phyloP scores from a whole-genome alignment of 2,329 filamentous ascomycete genomes.

The Talaromyces pinophilus region DNA sequence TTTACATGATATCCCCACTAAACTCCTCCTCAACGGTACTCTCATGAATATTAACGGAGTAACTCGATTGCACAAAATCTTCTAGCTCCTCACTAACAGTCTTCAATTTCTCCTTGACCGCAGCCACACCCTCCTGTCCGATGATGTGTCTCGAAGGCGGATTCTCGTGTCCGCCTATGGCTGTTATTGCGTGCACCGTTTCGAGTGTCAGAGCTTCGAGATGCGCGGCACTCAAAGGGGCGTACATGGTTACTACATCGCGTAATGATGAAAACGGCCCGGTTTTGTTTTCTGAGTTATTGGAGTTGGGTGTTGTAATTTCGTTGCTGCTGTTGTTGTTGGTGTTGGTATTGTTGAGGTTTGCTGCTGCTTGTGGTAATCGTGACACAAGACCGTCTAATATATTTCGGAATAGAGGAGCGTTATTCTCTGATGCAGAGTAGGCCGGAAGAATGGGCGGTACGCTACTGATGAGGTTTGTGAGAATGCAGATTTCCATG shows the following conservation, averaged over 20 bases:
- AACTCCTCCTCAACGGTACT: constrained; percentile 30
- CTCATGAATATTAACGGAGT: constrained; percentile 67
- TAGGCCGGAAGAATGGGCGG: constrained; percentile 71
- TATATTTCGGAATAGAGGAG: constrained; percentile 80
- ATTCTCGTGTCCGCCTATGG: constrained; percentile 94
- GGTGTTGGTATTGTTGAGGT: constrained; percentile 16
- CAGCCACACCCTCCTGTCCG: constrained; percentile 79
- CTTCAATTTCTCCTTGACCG: constrained; percentile 94
- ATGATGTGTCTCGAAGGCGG: constrained; percentile 93
- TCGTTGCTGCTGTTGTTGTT: not conserved
- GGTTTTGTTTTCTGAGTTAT: not conserved
- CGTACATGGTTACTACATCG: constrained; percentile 68
- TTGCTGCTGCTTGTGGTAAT: constrained; percentile 57
- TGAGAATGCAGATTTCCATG: constrained; percentile 85
- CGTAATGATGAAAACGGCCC: constrained; percentile 39
- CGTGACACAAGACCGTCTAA: constrained; percentile 76
- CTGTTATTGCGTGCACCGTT: constrained; percentile 85
- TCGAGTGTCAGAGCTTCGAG: constrained; percentile 77
- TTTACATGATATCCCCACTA: constrained; percentile 29
- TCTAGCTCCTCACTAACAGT: constrained; percentile 95
- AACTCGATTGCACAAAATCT: constrained; percentile 89
- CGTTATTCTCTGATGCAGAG: constrained; percentile 68
- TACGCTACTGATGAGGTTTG: constrained; percentile 81
- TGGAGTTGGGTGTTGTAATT: not conserved
- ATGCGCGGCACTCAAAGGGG: constrained; percentile 67